Base-by-base conservation (phyloP, 1,284 basidiomycete species). In the Naganishia albida region DNA sequence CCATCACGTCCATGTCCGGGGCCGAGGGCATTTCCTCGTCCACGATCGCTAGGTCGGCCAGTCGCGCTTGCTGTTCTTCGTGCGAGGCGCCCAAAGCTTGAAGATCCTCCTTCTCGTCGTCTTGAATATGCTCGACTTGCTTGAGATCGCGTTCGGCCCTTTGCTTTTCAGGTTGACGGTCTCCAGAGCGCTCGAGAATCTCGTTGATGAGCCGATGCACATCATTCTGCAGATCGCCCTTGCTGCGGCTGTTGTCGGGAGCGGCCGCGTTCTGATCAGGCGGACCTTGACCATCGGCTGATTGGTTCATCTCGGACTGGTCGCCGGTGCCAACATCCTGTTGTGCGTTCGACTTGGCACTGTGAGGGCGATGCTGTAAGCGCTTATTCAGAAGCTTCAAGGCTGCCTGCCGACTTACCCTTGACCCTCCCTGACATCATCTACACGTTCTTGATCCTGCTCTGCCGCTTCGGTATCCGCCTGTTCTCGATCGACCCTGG, bases 71-170 rank as follows among this genome's bases (percentile, higher is more conserved):
- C 74, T 93, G 87, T 70, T 94, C 91, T 52, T 90, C 87, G 13
- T 85, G 85, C 0, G 93, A 89, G 1, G 90, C 87, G 6, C 93
- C 95, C 13, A 98, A 84, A 0, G 93, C 93, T 77, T 98, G 93
- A 84, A 90, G 88, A 59, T 90, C 86, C 53, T 88, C 83, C 64
- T 87, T 86, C 68, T 90, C 87, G 53, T 82, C 82, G 8, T 89
- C 86, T 23, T 84, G 85, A n/a, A 91, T 81, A 77, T 96, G 94
- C 75, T 97, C 91, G 23, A 96, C 82, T 56, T 84, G 82, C 57
- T 65, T 65, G 34, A 50, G 46, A 60, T 60, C 57, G 20, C 60
- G 60, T 72, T 88, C 86, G 1, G 83, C 80, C 2, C 83, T 78
- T 49, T 83, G 81, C 18, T 78, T 74, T 1, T 75, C 69, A n/a